phyloP scores from a whole-genome alignment of 495 filamentous ascomycete genomes.

The Aspergillus nanangensis region DNA sequence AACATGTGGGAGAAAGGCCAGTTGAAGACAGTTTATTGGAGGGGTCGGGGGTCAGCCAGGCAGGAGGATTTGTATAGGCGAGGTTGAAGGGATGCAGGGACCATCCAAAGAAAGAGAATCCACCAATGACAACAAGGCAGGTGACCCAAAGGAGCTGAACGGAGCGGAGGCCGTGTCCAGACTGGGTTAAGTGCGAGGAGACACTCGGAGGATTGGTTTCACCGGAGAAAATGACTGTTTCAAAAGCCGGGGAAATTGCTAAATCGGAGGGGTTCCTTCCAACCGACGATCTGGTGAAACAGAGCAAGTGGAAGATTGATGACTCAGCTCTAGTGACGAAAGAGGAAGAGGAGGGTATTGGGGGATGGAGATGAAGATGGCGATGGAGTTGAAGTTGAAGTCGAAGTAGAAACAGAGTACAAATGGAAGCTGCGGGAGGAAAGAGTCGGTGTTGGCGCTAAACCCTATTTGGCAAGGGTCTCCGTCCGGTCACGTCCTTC shows the following conservation, averaged over 20 bases:
- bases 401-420: too few relatives aligned
- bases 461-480: conserved; percentile 7
- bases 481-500: not conserved
- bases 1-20: too few relatives aligned
- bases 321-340: too few relatives aligned
- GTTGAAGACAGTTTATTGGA: too few relatives aligned
- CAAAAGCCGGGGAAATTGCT: not conserved
- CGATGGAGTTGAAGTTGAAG: too few relatives aligned
- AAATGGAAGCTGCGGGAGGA: too few relatives aligned
- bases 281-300: too few relatives aligned
- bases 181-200: not conserved
- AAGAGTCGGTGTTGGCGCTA: not conserved
- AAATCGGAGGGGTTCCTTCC: too few relatives aligned
- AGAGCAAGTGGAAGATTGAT: too few relatives aligned
- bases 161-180: not conserved
- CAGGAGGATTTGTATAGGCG: not conserved
- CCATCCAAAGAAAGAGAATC: not conserved
- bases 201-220: not conserved
- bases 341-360: too few relatives aligned
- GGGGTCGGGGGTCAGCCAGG: not conserved
- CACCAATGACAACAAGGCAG: not conserved
- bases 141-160: not conserved
- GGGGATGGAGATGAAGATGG: too few relatives aligned
- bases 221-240: not conserved
- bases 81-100: not conserved